Evolutionary conservation across 148 eudicot genomes (phyloP), one percentile per base, ranked within the genome.

Genomic region (Spergularia marina): DNA sequence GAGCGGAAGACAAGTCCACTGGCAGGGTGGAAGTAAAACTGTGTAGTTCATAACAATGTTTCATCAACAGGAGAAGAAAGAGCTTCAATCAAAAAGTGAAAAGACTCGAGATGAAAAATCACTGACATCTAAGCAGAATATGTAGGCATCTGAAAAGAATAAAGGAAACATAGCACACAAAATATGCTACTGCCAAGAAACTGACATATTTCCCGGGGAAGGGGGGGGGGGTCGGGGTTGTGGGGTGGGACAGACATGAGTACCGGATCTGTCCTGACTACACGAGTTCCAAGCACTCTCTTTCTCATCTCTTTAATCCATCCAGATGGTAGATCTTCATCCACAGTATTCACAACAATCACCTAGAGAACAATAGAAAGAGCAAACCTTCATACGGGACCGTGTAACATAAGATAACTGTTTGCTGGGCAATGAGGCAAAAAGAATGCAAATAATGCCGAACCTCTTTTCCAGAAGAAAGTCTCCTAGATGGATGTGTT

Each of bases 1-100:
- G 98, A 91, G 79, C 83, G 86, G 76, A 93, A 91, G 69, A 83
- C 83, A 71, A 91, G 89, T 60, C 89, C 88, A 81, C 82, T 86
- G 14, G 75, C 88, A 58, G 91, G 83, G 74, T 90, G 86, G 23
- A 51, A 25, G 79, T 83, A 90, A 55, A 62, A 86, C 95, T 90
- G 87, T 65, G 76, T 57, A 76, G 65, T 47, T 23, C 65, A 78
- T 51, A 36, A 16, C 16, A 61, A 40, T 69, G 40, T 21, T 61
- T 62, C 54, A 47, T 59, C 41, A 64, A 23, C 62, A 61, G 3
- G 6, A 18, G 53, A 47, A 16, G 12, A 52, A 21, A 17, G 18
- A 78, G 17, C 71, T 20, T 18, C 2, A 12, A 65, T 11, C 34
- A 3, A 47, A 14, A 20, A 4, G 41, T n/a, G 68, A 64, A 20